These are phyloP conservation scores for Fusarium compactum DNA, from an alignment of 2,329 filamentous ascomycete species.

Conservation along the genomic window DNA sequence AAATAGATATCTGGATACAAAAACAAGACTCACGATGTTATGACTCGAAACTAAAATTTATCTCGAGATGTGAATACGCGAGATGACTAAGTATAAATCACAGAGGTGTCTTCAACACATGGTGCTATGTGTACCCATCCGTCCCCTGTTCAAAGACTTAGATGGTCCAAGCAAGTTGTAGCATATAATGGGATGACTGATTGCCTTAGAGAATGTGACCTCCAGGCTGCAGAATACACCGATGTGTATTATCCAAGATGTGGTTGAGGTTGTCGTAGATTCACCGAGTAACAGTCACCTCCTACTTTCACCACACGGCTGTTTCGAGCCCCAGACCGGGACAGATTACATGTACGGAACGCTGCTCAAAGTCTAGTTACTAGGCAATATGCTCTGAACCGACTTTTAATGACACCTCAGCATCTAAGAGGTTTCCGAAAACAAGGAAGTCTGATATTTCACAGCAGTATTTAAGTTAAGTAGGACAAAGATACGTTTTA, in stretches of 20 bases:
- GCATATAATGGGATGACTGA: not conserved
- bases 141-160: not conserved
- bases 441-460: not conserved
- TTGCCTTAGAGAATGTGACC: not conserved
- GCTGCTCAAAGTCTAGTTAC: not conserved
- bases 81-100: not conserved
- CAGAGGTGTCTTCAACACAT: not conserved
- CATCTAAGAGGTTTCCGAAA: not conserved
- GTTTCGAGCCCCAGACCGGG: not conserved
- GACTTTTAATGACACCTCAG: not conserved
- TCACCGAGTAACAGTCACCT: not conserved
- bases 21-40: conserved; percentile 32
- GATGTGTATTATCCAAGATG: not conserved
- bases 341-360: not conserved
- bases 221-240: not conserved
- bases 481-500: conserved; percentile 27
- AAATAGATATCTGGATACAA: conserved; percentile 28
- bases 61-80: not conserved
- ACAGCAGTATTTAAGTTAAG: not conserved
- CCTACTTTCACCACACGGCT: not conserved
- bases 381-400: not conserved
- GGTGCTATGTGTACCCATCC: not conserved
- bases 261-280: not conserved
- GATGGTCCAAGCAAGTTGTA: not conserved
- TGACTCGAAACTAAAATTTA: conserved; percentile 3